Percentiles rank a stretch among this genome's conserved stretches.
These are phyloP conservation scores for Cenchrus fungigraminus DNA, from an alignment of 176 grass and related monocot genomes.

Conservation along the genomic window DNA sequence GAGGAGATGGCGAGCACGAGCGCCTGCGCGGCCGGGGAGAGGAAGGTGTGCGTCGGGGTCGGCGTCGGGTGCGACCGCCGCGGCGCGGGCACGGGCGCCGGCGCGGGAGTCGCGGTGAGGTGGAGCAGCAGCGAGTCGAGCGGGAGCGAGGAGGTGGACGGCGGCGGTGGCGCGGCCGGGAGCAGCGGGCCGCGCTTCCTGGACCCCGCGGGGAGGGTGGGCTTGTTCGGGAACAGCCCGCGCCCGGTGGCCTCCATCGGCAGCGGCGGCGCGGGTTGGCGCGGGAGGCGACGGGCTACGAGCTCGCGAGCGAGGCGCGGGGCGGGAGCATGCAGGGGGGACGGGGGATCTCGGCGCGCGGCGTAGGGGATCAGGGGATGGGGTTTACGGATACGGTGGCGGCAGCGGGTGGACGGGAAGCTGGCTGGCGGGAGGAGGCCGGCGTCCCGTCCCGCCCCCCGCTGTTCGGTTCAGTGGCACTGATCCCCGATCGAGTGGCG, in stretches of 20 bases:
- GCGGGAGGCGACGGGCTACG: background rate
- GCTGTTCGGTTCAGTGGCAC: background rate
- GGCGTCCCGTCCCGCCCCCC: background rate
- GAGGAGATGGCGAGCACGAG: slow-evolving; percentile 41
- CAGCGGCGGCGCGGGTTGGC: background rate
- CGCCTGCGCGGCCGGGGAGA: slow-evolving; percentile 39
- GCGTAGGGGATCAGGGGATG: background rate
- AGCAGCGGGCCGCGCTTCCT: slow-evolving; percentile 13
- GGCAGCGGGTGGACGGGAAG: slow-evolving; percentile 55
- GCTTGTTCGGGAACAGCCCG: slow-evolving; percentile 64
- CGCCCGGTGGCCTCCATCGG: slow-evolving; percentile 70
- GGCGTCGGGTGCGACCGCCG: slow-evolving; percentile 26
- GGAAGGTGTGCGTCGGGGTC: slow-evolving; percentile 42
- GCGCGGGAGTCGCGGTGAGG: slow-evolving; percentile 52
- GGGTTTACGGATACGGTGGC: slow-evolving; percentile 51
- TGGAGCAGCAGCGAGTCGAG: slow-evolving; percentile 80
- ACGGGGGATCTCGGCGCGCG: background rate
- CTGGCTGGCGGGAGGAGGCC: slow-evolving; percentile 31
- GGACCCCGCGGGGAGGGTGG: slow-evolving; percentile 48
- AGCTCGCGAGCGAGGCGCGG: slow-evolving; percentile 2
- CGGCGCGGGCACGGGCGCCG: background rate
- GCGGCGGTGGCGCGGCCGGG: slow-evolving; percentile 45
- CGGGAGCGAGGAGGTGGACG: slow-evolving; percentile 50
- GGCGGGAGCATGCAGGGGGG: background rate
- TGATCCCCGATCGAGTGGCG: slow-evolving; percentile 35